These are phyloP conservation scores for Arthroderma sp. DNA, from an alignment of 2,329 filamentous ascomycete genomes.

Conservation along the genomic window DNA sequence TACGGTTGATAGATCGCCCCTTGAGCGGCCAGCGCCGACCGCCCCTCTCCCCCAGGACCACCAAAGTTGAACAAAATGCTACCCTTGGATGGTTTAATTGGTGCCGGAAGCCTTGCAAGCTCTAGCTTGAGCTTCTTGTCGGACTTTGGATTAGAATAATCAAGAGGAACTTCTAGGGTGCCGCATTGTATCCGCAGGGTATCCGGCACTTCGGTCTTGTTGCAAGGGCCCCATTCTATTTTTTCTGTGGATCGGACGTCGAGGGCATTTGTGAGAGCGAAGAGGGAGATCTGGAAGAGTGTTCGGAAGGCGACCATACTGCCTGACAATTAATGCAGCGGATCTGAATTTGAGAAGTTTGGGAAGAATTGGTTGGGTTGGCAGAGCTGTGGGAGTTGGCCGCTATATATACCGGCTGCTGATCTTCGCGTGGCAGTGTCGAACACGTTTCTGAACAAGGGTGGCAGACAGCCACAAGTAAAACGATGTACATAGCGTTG, in stretches of 20 bases:
- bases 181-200: conserved; percentile 14
- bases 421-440: too few relatives aligned
- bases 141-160: conserved; percentile 16
- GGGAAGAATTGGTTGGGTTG: too few relatives aligned
- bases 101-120: conserved; percentile 17
- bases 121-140: conserved; percentile 15
- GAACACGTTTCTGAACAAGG: too few relatives aligned
- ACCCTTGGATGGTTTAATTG: conserved; percentile 16
- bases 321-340: too few relatives aligned
- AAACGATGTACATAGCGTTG: too few relatives aligned
- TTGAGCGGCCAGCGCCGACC: conserved; percentile 1
- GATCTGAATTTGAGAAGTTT: too few relatives aligned
- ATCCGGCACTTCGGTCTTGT: neutral
- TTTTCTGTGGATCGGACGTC: neutral
- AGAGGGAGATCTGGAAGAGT: too few relatives aligned
- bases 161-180: conserved; percentile 20
- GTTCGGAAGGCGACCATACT: too few relatives aligned
- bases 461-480: too few relatives aligned
- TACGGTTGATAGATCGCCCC: conserved; percentile 1
- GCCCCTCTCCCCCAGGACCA: conserved; percentile 14
- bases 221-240: conserved; percentile 2
- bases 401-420: too few relatives aligned
- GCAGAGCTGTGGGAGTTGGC: too few relatives aligned
- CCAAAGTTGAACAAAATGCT: conserved; percentile 21
- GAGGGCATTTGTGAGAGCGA: too few relatives aligned